These are phyloP conservation scores for Ophiostoma angusticollis DNA, from an alignment of 2,329 filamentous ascomycete genomes.

Conservation along the genomic window DNA sequence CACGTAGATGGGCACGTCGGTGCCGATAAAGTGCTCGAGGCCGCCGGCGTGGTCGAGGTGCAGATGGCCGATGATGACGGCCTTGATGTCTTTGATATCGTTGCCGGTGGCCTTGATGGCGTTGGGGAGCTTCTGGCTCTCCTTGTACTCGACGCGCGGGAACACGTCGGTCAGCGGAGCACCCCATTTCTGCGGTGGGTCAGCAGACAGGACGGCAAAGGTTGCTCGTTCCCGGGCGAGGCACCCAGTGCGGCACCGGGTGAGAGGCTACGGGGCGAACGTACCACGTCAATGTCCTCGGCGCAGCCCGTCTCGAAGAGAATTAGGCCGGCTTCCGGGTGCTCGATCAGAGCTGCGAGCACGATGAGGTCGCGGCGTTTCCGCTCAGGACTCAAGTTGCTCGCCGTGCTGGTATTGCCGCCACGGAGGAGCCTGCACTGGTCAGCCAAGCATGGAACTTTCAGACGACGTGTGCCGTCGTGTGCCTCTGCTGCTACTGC, in stretches of 20 bases:
- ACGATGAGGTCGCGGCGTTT: slow-evolving; percentile 9
- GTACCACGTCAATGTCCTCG: slow-evolving; percentile 5
- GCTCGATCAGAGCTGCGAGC: slow-evolving; percentile 5
- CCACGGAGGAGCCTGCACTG: slow-evolving; percentile 4
- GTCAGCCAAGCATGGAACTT: too few relatives aligned
- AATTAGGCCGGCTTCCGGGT: slow-evolving; percentile 4
- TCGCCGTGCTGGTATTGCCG: slow-evolving; percentile 1
- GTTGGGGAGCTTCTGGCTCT: slow-evolving; percentile 4
- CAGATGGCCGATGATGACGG: slow-evolving; percentile 6
- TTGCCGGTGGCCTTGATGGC: slow-evolving; percentile 4
- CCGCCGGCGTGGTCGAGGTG: slow-evolving; percentile 9
- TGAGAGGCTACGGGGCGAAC: not conserved
- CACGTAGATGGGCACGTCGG: slow-evolving; percentile 7
- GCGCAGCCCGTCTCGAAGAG: slow-evolving; percentile 9
- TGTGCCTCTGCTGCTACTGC: too few relatives aligned
- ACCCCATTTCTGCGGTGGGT: slow-evolving; percentile 5
- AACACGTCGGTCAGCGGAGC: slow-evolving; percentile 7
- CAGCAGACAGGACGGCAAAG: too few relatives aligned
- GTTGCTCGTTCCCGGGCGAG: too few relatives aligned
- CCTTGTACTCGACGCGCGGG: slow-evolving; percentile 6
- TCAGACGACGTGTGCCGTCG: too few relatives aligned
- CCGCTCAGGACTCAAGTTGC: slow-evolving; percentile 4
- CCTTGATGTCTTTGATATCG: slow-evolving; percentile 9
- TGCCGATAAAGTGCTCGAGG: slow-evolving; percentile 7
- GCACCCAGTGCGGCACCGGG: not conserved